Base-by-base conservation (phyloP, 2,329 filamentous ascomycete genomes). In the Aspergillus puulaauensis region DNA sequence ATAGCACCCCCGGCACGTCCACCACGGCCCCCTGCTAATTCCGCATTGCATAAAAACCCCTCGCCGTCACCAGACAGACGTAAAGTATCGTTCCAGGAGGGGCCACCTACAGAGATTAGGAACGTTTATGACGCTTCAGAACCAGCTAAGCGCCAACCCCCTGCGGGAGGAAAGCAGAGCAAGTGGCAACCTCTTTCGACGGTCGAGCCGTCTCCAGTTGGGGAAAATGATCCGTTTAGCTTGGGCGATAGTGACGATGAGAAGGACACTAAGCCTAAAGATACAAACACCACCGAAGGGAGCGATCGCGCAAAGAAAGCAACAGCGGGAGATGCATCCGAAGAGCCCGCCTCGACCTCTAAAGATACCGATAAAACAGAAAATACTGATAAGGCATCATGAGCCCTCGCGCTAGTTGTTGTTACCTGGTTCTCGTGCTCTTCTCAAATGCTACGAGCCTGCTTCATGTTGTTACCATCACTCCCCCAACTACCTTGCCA, bases 131-230 rank as follows among this genome's bases (percentile, higher is more conserved):
- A 87, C 57, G 80, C 83, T 11, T 84, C 87, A 72, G 72, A 77
- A 78, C 52, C 81, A 75, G 27, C 79, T 79, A 64, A 86, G 82
- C 75, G 85, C 81, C 70, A 75, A 65, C 73, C 79, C 48, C 68
- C 72, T 4, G 66, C 68, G n/a, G 80, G 81, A 48, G 76, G 79
- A 64, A 95, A 92, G 78, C 77, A 85, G 46, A 97, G 93, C 83
- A 99, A 99, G 79, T 99, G 95, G 95, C 93, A 99, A 75, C 93
- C 95, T 9, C 79, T 99, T 66, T 91, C 93, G 12, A 83, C 88
- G 0, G 86, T 97, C 14, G 90, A 96, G 63, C 91, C 93, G 1
- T 88, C 85, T 62, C 93, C 93, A 14, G 89, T 96, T 61, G 83
- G 84, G 17, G 92, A 98, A 66, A 93, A 96, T 67, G 95, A 99